phyloP scores from a whole-genome alignment of 768 basidiomycete species.

The Amanita phalloides region DNA sequence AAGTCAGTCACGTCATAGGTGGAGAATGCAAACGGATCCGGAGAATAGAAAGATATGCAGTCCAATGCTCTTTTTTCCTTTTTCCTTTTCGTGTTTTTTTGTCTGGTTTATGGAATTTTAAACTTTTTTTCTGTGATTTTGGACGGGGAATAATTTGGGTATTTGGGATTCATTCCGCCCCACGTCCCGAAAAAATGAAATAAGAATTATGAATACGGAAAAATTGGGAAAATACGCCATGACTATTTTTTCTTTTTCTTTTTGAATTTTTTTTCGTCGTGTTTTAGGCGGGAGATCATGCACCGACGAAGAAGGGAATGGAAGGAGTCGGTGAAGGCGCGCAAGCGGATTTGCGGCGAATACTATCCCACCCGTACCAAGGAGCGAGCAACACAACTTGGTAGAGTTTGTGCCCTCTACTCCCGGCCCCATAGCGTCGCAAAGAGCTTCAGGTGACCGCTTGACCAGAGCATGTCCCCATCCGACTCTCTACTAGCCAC shows the following conservation, averaged over 20 bases:
- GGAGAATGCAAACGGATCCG: neutral
- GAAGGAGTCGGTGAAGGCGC: neutral
- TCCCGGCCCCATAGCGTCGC: no score
- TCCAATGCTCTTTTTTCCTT: neutral
- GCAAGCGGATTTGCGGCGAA: no score
- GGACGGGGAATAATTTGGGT: neutral
- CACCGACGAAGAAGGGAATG: no score
- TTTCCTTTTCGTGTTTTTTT: neutral
- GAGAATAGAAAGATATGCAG: neutral
- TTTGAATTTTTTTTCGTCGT: neutral
- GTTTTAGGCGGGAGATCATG: neutral
- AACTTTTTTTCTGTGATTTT: neutral
- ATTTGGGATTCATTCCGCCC: neutral
- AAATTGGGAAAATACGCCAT: neutral
- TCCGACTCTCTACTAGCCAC: no score
- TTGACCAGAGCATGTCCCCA: no score
- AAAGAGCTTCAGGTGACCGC: no score
- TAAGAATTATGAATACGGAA: neutral
- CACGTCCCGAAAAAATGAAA: neutral
- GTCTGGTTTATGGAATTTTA: neutral
- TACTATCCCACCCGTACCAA: neutral
- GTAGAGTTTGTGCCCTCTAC: neutral
- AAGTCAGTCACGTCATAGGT: neutral
- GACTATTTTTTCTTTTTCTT: neutral
- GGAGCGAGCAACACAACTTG: neutral